phyloP scores from a whole-genome alignment of 805 yeast species.

The Pichia thaimueangensis region DNA sequence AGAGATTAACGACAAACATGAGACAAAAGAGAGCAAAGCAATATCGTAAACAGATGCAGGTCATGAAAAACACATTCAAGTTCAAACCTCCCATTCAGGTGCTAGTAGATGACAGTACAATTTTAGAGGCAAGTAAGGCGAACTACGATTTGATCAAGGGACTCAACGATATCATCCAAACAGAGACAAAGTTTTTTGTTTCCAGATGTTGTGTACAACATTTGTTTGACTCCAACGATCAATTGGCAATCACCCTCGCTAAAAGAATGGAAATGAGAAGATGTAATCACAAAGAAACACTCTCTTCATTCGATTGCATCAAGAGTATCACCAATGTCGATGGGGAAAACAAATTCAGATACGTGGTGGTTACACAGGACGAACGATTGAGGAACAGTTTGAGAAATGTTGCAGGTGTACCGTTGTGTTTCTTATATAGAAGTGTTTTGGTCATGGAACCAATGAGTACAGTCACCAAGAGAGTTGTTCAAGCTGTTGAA shows the following conservation, averaged over 20 bases:
- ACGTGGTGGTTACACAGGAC: slow-evolving; percentile 82
- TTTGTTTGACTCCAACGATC: slow-evolving; percentile 64
- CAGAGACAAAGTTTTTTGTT: slow-evolving; percentile 81
- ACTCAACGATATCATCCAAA: slow-evolving; percentile 73
- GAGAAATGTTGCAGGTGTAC: slow-evolving; percentile 82
- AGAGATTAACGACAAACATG: slow-evolving; percentile 44
- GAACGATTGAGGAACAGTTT: slow-evolving; percentile 59
- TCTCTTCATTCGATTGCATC: slow-evolving; percentile 69
- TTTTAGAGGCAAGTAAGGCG: slow-evolving; percentile 57
- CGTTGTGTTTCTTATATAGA: slow-evolving; percentile 78
- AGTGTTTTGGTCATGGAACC: slow-evolving; percentile 97
- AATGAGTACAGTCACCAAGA: slow-evolving; percentile 61
- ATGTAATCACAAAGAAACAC: slow-evolving; percentile 62
- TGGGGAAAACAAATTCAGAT: slow-evolving; percentile 84
- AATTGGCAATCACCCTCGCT: slow-evolving; percentile 72
- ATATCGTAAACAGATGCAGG: slow-evolving; percentile 87
- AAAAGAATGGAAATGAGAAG: slow-evolving; percentile 86
- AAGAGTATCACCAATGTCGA: slow-evolving; percentile 59
- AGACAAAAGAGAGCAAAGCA: slow-evolving; percentile 95
- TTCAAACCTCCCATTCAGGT: slow-evolving; percentile 94
- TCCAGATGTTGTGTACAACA: slow-evolving; percentile 94
- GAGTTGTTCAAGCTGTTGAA: slow-evolving; percentile 48
- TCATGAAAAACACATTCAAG: slow-evolving; percentile 77
- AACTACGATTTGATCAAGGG: slow-evolving; percentile 81
- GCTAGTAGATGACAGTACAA: slow-evolving; percentile 73